Percentiles rank a stretch among this genome's conserved stretches.
phyloP scores from a whole-genome alignment of 179 eudicot species.

The Spergularia azorica region DNA sequence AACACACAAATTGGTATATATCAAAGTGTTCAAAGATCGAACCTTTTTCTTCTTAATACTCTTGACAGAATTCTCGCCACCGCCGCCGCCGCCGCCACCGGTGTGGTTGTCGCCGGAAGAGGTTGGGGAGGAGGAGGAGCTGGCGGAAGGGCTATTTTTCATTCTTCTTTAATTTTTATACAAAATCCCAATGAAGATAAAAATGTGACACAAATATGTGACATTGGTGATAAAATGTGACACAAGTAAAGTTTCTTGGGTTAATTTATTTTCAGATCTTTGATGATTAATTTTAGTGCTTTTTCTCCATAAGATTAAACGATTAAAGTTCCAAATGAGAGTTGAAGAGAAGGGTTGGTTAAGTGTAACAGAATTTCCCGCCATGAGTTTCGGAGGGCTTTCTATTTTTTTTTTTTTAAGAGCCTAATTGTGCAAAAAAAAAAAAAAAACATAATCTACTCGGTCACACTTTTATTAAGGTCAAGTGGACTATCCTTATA shows the following conservation, averaged over 20 bases:
- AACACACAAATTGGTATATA: neutral
- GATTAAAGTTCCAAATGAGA: slow-evolving; percentile 15
- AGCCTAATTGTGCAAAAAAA: too few relatives aligned
- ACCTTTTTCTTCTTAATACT: slow-evolving; percentile 47
- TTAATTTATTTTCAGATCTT: neutral
- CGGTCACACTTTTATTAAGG: too few relatives aligned
- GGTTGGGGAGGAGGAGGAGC: slow-evolving; percentile 28
- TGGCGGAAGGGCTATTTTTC: slow-evolving; percentile 20
- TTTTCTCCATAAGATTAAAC: neutral
- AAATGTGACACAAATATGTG: neutral
- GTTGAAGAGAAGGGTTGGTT: slow-evolving; percentile 19
- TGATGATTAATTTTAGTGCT: neutral
- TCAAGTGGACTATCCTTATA: too few relatives aligned
- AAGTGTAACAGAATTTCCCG: slow-evolving; percentile 32
- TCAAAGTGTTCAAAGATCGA: neutral
- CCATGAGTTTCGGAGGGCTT: slow-evolving; percentile 32
- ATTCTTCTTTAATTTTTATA: neutral
- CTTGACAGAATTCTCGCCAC: slow-evolving; percentile 29
- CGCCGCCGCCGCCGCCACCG: neutral
- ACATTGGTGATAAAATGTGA: slow-evolving; percentile 3
- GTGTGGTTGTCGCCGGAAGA: slow-evolving; percentile 20
- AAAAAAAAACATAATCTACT: too few relatives aligned
- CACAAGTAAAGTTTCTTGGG: neutral
- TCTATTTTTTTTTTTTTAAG: too few relatives aligned
- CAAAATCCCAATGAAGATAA: neutral